Evolutionary conservation across 1,284 basidiomycete genomes (phyloP).

Genomic region (Pseudozyma thailandica): DNA sequence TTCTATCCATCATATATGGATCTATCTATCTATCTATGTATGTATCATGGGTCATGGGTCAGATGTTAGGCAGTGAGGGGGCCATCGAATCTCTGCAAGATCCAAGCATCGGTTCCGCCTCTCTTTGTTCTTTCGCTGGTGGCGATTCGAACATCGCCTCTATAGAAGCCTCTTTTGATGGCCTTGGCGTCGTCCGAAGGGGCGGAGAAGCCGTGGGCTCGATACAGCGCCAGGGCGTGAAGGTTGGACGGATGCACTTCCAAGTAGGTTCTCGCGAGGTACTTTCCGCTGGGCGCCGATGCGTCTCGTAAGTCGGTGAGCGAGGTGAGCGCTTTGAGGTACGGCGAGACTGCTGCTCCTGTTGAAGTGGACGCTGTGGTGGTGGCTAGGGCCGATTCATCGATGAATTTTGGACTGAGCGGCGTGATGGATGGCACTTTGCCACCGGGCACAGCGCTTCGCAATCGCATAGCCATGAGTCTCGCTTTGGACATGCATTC

Average conservation of each 20-base stretch:
- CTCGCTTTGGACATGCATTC: conserved; percentile 40
- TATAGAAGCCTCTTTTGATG: conserved; percentile 43
- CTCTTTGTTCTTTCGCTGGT: conserved; percentile 31
- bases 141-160: conserved; percentile 56
- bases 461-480: conserved; percentile 22
- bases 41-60: background rate
- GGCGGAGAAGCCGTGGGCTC: conserved; percentile 35
- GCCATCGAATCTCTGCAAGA: conserved; percentile 47
- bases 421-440: conserved; percentile 9
- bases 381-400: conserved; percentile 6
- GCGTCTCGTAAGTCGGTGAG: background rate
- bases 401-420: conserved; percentile 25
- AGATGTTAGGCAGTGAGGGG: background rate
- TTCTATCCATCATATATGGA: background rate
- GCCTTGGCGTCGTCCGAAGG: conserved; percentile 21
- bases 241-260: conserved; percentile 58
- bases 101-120: conserved; percentile 58
- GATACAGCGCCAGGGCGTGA: conserved; percentile 48
- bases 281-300: conserved; percentile 2
- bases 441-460: background rate
- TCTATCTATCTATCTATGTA: background rate
- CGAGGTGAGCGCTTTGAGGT: conserved; percentile 3
- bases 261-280: conserved; percentile 29
- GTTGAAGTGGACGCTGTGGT: background rate
- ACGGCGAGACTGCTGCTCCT: background rate